These are phyloP conservation scores for Phytophthora litchii DNA, from an alignment of 352 stramenopile species.

Conservation along the genomic window DNA sequence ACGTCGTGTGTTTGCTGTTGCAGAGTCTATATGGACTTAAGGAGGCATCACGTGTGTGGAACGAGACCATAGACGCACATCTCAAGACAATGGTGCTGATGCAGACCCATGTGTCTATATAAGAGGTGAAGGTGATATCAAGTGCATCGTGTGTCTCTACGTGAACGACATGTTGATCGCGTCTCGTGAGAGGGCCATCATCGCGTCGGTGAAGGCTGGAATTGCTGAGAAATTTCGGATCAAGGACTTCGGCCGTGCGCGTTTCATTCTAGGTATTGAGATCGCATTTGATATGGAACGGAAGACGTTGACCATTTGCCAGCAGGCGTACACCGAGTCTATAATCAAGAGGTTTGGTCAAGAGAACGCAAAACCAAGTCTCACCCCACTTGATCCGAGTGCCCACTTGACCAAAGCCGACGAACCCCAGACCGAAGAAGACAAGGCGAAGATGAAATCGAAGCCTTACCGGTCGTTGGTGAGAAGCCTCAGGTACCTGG, in stretches of 20 bases:
- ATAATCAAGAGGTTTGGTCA: no score
- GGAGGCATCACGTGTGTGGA: neutral
- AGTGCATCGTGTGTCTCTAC: neutral
- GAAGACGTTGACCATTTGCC: no score
- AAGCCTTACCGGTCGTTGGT: constrained; percentile 10
- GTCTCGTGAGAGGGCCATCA: neutral
- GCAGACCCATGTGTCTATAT: neutral
- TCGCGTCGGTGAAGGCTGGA: neutral
- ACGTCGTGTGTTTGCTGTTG: neutral
- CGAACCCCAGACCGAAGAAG: no score
- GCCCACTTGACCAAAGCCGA: no score
- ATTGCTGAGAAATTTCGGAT: neutral
- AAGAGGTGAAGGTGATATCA: neutral
- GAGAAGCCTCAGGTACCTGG: constrained; percentile 28
- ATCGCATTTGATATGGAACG: no score
- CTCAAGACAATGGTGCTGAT: neutral
- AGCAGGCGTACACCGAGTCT: no score
- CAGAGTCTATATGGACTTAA: neutral
- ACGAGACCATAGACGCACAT: neutral
- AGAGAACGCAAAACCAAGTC: no score
- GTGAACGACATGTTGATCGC: neutral
- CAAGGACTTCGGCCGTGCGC: neutral
- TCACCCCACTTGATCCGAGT: no score
- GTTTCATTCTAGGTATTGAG: neutral
- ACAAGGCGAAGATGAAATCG: no score